Base-by-base conservation (phyloP, 768 basidiomycete species). In the Phanerodontia chrysosporium region DNA sequence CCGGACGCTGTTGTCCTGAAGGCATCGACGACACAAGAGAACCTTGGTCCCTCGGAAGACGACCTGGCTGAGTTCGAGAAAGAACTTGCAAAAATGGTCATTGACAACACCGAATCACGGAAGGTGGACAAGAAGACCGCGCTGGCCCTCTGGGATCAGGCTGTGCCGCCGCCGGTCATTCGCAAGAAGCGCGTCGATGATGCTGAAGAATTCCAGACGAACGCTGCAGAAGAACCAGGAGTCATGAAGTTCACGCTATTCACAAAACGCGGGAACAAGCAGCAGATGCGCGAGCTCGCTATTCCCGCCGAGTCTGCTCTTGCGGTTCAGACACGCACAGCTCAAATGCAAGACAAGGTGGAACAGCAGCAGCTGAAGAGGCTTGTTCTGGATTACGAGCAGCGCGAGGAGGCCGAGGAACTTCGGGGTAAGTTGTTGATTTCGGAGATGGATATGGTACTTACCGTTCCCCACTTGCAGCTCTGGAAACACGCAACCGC, bases 331-430 rank as follows among this genome's bases (percentile, higher is more conserved):
- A 95, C 95, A 1, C 85, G 89, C 29, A 84, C 90, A 1, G 92
- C 97, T 45, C 97, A 98, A 68, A 76, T 92, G 62, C 94, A 95
- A 70, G 94, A 95, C 73, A 92, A 89, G 73, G 93, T 92, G 7
- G 97, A 99, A 69, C 96, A 98, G 65, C 94, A 98, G 72, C 92
- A 98, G 61, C 76, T 99, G 64, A 99, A 99, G 76, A 85, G 87
- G n/a, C 81, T 98, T 21, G 97, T 97, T 3, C 81, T 96, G 54
- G 83, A 93, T 69, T 95, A 93, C 62, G 92, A 93, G 68, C 92
- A 93, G 66, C 87, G 88, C 32, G 92, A 93, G 71, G 92, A 92
- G 73, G 87, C 82, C 2, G 90, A 92, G 69, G 90, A 91, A 67
- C 66, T 89, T 65, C 90, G 84, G 82, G 89, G 90, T 87, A 30